Percentiles rank a stretch among this genome's conserved stretches.
These are phyloP conservation scores for Trypanosoma cruzi DNA, from an alignment of 208 protist species.

Conservation along the genomic window DNA sequence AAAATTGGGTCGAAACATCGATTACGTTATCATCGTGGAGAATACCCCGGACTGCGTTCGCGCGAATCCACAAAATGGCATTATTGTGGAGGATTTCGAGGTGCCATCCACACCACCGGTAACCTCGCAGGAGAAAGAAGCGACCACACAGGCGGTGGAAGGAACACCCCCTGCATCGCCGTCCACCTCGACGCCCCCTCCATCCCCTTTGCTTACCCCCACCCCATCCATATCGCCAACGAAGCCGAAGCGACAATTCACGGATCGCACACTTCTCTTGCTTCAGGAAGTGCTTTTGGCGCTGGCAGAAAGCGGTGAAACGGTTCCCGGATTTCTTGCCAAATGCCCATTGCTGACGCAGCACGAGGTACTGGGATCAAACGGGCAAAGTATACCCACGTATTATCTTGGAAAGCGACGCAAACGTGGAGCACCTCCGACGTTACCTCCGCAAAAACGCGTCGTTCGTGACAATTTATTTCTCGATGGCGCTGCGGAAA, in stretches of 20 bases:
- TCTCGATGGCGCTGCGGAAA: background rate
- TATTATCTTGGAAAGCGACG: constrained; percentile 76
- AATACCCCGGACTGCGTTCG: constrained; percentile 89
- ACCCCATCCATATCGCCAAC: constrained; percentile 7
- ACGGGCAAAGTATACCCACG: constrained; percentile 69
- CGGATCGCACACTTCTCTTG: constrained; percentile 76
- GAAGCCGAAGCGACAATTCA: constrained; percentile 43
- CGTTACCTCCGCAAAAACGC: background rate
- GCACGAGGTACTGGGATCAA: constrained; percentile 53
- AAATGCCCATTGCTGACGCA: constrained; percentile 64
- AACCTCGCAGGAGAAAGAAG: constrained; percentile 9
- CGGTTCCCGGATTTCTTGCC: constrained; percentile 81
- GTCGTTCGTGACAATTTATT: background rate
- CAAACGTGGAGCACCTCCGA: constrained; percentile 38
- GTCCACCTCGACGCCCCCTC: background rate
- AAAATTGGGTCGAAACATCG: constrained; percentile 68
- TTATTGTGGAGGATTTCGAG: constrained; percentile 89
- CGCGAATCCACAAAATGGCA: constrained; percentile 79
- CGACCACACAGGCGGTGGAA: background rate
- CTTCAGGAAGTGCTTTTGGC: constrained; percentile 71
- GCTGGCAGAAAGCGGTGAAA: constrained; percentile 62
- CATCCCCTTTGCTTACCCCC: background rate
- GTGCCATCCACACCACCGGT: constrained; percentile 33
- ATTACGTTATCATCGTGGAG: constrained; percentile 87
- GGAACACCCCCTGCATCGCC: background rate